Conservation (phyloP, 2,329 filamentous ascomycete genomes). For the Pseudogymnoascus sp. region DNA sequence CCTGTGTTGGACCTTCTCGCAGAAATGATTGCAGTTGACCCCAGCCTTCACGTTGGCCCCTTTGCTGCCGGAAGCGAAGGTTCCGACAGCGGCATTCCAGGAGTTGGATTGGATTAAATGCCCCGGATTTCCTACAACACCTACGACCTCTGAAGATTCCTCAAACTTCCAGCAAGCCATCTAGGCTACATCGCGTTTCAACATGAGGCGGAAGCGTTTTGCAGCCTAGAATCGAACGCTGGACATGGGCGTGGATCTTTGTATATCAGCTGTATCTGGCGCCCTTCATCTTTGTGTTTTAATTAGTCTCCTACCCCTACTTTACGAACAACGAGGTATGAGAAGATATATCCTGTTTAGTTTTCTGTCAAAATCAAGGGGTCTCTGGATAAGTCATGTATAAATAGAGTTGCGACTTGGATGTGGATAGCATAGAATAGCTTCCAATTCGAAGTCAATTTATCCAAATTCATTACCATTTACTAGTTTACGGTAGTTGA, state of each 20-base stretch:
- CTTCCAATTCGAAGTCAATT: neutral
- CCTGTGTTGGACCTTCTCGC: slow-evolving; percentile 91
- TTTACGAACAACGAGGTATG: slow-evolving; percentile 7
- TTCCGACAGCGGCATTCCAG: slow-evolving; percentile 24
- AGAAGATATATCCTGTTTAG: slow-evolving; percentile 7
- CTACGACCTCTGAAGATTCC: slow-evolving; percentile 3
- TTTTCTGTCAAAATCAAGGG: slow-evolving; percentile 3
- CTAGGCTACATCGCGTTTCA: neutral
- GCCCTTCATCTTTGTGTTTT: slow-evolving; percentile 14
- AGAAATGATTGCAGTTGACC: slow-evolving; percentile 94
- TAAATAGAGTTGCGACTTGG: slow-evolving; percentile 6
- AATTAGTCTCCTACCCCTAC: slow-evolving; percentile 14
- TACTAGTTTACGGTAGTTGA: neutral
- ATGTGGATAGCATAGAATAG: slow-evolving; percentile 1
- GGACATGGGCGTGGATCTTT: slow-evolving; percentile 16
- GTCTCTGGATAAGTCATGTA: slow-evolving; percentile 5
- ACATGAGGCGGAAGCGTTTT: neutral
- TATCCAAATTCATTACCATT: neutral
- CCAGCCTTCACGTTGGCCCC: slow-evolving; percentile 53
- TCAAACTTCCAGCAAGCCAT: neutral
- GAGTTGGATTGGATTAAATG: slow-evolving; percentile 25
- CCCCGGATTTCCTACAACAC: neutral
- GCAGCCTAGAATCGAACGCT: neutral
- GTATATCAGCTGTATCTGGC: slow-evolving; percentile 21
- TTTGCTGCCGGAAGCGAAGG: slow-evolving; percentile 21